Evolutionary conservation across 2,329 filamentous ascomycete species (phyloP).

Genomic region (Ophiostoma perfectum): DNA sequence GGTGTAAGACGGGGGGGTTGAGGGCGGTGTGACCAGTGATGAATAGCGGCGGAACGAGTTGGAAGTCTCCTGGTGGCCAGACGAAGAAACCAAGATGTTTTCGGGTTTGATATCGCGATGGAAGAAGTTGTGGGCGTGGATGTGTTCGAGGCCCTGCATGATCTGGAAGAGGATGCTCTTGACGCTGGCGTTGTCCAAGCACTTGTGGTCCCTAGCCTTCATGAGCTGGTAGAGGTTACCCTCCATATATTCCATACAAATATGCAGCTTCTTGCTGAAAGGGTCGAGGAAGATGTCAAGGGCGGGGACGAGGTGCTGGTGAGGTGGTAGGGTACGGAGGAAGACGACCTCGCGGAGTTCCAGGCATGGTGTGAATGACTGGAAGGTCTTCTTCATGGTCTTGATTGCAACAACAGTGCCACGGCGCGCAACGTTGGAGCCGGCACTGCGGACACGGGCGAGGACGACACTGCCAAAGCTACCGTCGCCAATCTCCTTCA

Average conservation of each 20-base stretch:
- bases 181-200: slow-evolving; percentile 79
- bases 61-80: slow-evolving; percentile 70
- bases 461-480: slow-evolving; percentile 96
- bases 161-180: slow-evolving; percentile 99
- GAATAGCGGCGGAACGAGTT: slow-evolving; percentile 93
- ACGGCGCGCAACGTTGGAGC: slow-evolving; percentile 78
- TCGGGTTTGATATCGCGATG: slow-evolving; percentile 99
- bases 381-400: slow-evolving; percentile 99
- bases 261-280: slow-evolving; percentile 92
- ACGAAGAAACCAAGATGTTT: slow-evolving; percentile 95
- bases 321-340: slow-evolving; percentile 77
- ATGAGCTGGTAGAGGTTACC: slow-evolving; percentile 98
- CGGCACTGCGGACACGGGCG: slow-evolving; percentile 84
- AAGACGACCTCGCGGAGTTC: slow-evolving; percentile 97
- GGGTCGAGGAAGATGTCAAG: slow-evolving; percentile 98
- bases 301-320: slow-evolving; percentile 91
- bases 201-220: slow-evolving; percentile 96
- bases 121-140: slow-evolving; percentile 95
- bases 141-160: slow-evolving; percentile 90
- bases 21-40: slow-evolving; percentile 84
- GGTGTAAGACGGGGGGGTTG: slow-evolving; percentile 86
- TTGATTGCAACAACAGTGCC: slow-evolving; percentile 97
- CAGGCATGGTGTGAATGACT: slow-evolving; percentile 81
- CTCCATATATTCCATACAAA: slow-evolving; percentile 99
- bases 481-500: slow-evolving; percentile 98